Conservation (phyloP, 2,329 filamentous ascomycete species). For the Cladorrhinum sp. region DNA sequence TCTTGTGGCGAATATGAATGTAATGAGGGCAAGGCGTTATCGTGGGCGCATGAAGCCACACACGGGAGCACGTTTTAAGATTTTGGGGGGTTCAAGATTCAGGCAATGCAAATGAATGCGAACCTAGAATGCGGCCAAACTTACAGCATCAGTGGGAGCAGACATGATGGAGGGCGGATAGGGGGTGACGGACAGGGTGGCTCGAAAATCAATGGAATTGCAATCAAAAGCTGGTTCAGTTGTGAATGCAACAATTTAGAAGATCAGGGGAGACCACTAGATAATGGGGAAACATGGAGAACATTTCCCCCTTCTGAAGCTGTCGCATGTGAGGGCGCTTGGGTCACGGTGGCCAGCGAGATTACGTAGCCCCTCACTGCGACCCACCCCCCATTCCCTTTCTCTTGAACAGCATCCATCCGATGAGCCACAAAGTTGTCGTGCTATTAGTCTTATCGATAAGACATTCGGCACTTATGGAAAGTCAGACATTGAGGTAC, state of each 20-base stretch:
- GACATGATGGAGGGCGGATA: conserved; percentile 37
- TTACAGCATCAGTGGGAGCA: conserved; percentile 42
- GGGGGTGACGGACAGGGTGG: not conserved
- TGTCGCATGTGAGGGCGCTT: conserved; percentile 25
- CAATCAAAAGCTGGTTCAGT: not conserved
- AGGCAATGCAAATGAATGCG: conserved; percentile 1
- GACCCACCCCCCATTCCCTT: conserved; percentile 9
- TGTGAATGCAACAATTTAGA: conserved; percentile 1
- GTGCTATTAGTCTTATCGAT: not conserved
- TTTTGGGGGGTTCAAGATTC: not conserved
- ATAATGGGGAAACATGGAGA: conserved; percentile 9
- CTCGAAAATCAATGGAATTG: not conserved
- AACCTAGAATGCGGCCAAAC: conserved; percentile 28
- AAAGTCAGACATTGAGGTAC: not conserved
- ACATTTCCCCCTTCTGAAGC: conserved; percentile 11
- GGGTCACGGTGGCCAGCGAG: conserved; percentile 12
- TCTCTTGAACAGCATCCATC: not conserved
- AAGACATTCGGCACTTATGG: not conserved
- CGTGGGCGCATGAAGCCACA: conserved; percentile 8
- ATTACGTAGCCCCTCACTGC: conserved; percentile 28
- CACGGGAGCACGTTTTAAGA: not conserved
- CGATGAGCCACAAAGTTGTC: not conserved
- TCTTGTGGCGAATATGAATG: conserved; percentile 9
- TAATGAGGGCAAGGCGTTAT: conserved; percentile 7
- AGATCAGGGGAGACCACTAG: not conserved